Base-by-base conservation (phyloP, 805 yeast species). In the Schwanniomyces sp. region DNA sequence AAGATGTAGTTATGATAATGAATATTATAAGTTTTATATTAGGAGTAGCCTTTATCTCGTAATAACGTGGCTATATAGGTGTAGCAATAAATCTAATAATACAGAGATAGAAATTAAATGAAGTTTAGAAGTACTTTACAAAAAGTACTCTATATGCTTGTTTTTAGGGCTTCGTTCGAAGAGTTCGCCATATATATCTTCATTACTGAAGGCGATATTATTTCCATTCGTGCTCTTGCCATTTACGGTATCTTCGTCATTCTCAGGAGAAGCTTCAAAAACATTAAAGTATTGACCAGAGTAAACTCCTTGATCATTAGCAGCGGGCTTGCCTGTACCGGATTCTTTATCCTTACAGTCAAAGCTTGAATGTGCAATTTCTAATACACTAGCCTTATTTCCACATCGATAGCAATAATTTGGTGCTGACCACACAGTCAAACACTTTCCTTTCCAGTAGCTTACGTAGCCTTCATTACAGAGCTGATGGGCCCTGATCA, bases 361-460 rank as follows among this genome's bases (percentile, higher is more conserved):
- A 49, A 79, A 81, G 55, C 79, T 80, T 40, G 75, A 64, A 53
- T 78, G 79, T 47, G 64, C 62, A 5, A 94, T 82, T 64, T 94
- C 99, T 52, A 94, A 75, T n/a, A 94, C 91, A n/a, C 96, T 88
- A 4, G 99, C 99, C 62, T 90, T 83, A 63, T 94, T 94, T 0
- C 99, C 99, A 66, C 99, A 94, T 51, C 99, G 67, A 60, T 94
- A 94, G 63, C 99, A 94, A 63, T 94, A 94, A 62, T 94, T 94
- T 0, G 99, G 99, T 0, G 99, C 99, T 0, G 94, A 85, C 99
- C 99, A 94, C 7, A 94, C 98, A 0, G 99, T 94, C 32, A 95
- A 85, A 40, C 96, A 88, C 52, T 87, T 78, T 3, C 96, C 97
- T 47, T 83, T 82, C 80, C 96, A 94, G 60, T 91, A 84, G 45